Conservation (phyloP, 805 yeast species). For the Spathaspora hagerdaliae region DNA sequence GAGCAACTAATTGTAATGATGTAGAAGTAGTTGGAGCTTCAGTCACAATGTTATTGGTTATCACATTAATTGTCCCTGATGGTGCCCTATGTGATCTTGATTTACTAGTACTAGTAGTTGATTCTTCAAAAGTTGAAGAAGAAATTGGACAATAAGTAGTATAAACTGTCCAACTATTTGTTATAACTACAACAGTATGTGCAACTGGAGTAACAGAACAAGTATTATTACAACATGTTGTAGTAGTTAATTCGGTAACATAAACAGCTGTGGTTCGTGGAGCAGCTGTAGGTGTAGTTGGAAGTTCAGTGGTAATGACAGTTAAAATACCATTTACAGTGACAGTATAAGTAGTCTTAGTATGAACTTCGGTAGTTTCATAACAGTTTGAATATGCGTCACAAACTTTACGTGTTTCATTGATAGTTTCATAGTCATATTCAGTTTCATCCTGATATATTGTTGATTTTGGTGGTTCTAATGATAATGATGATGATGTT, state of each 20-base stretch:
- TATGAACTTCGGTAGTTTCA: slow-evolving; percentile 30
- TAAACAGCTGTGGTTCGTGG: slow-evolving; percentile 1
- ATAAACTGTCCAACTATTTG: slow-evolving; percentile 15
- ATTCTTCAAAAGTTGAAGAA: background rate
- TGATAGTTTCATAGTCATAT: slow-evolving; percentile 13
- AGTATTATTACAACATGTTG: slow-evolving; percentile 30
- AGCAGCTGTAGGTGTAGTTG: slow-evolving; percentile 7
- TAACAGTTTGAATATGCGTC: slow-evolving; percentile 21
- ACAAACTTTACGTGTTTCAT: slow-evolving; percentile 30
- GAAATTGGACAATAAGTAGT: slow-evolving; percentile 24
- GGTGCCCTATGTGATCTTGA: background rate
- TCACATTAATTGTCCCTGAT: slow-evolving; percentile 25
- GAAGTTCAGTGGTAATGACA: slow-evolving; percentile 25
- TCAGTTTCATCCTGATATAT: slow-evolving; percentile 15
- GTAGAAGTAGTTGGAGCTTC: slow-evolving; percentile 20
- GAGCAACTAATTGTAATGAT: slow-evolving; percentile 9
- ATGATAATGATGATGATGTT: too few relatives aligned
- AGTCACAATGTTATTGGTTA: slow-evolving; percentile 38
- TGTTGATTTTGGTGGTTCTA: slow-evolving; percentile 4
- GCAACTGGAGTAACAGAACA: background rate
- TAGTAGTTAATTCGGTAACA: slow-evolving; percentile 29
- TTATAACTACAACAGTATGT: background rate
- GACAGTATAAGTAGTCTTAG: slow-evolving; percentile 27
- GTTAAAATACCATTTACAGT: slow-evolving; percentile 37
- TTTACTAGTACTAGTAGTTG: background rate